Conservation (phyloP, 805 yeast genomes). For the Geotrichum ghanense region DNA sequence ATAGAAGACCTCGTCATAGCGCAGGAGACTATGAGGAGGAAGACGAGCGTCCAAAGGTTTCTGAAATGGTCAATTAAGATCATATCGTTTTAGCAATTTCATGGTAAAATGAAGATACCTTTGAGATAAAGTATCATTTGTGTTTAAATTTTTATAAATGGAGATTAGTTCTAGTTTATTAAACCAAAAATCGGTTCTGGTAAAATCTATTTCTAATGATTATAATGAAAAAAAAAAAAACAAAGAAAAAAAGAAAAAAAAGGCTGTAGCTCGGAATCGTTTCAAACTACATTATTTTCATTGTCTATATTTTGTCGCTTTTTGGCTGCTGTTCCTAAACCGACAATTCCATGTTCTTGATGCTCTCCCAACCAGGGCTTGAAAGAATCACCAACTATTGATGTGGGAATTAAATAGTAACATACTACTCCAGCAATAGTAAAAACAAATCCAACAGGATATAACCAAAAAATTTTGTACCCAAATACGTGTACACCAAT, state of each 20-base stretch:
- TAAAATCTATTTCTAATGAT: too few relatives aligned
- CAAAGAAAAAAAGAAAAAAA: too few relatives aligned
- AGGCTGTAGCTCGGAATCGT: too few relatives aligned
- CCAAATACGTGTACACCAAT: slow-evolving; percentile 34
- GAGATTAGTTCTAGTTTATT: too few relatives aligned
- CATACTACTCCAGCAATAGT: slow-evolving; percentile 31
- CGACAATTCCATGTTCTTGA: slow-evolving; percentile 19
- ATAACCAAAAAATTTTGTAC: slow-evolving; percentile 34
- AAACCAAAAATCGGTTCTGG: too few relatives aligned
- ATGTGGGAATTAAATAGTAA: slow-evolving; percentile 28
- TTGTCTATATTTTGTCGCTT: not conserved
- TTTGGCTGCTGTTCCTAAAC: slow-evolving; percentile 20
- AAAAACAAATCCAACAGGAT: slow-evolving; percentile 35
- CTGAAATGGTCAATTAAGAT: slow-evolving; percentile 1
- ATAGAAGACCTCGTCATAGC: not conserved
- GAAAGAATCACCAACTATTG: slow-evolving; percentile 28
- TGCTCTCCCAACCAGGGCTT: slow-evolving; percentile 32
- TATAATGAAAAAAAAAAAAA: too few relatives aligned
- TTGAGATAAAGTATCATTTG: too few relatives aligned
- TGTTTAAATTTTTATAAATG: too few relatives aligned
- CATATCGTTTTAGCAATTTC: too few relatives aligned
- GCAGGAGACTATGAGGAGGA: not conserved
- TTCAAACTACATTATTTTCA: not conserved
- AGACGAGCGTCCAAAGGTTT: not conserved
- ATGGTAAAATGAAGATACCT: too few relatives aligned